Evolutionary conservation across 1,284 basidiomycete genomes (phyloP), one percentile per base, ranked within the genome.

Genomic region (Golubevia sp.): DNA sequence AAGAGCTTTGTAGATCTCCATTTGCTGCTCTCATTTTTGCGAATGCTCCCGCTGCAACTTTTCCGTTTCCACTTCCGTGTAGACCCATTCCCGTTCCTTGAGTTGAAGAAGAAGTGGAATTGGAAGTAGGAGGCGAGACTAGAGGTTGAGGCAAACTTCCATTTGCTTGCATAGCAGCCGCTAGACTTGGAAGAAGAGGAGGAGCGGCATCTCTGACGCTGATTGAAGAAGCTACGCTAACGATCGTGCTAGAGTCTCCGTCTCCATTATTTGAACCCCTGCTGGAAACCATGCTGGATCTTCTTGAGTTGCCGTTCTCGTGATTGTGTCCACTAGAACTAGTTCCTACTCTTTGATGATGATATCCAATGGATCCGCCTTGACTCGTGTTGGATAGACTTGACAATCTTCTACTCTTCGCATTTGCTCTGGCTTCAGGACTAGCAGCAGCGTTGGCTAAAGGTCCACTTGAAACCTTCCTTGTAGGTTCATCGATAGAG

Each of bases 401-500:
- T 18, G 38, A 44, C 11, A 44, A 18, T 44, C 38, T 44, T 44
- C 38, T 44, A 44, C 38, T 44, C 38, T 44, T 44, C 11, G 38
- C 38, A 13, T 8, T 18, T 13, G 38, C 38, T 44, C 38, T 8
- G 18, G 38, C 38, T 44, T 44, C 38, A 13, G 38, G 38, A 44
- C 38, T 44, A 18, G 38, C 38, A 44, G 38, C 38, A 44, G 38
- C 38, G 38, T 44, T 8, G 0, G 66, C 73, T 64, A 77, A 63
- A 0, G 75, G 75, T 2, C 75, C 75, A 5, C 70, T 74, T 2
- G 75, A 76, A 8, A 77, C 55, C 52, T 75, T 77, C 8, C 75
- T 65, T 20, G 68, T 72, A 2, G 65, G 63, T 24, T 68, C 66
- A n/a, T 76, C 75, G 3, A 61, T 62, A 13, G 56, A 34, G 0